Evolutionary conservation across 345 rosid species (phyloP), one percentile per base, ranked within the genome.

Genomic region (Pistacia vera): DNA sequence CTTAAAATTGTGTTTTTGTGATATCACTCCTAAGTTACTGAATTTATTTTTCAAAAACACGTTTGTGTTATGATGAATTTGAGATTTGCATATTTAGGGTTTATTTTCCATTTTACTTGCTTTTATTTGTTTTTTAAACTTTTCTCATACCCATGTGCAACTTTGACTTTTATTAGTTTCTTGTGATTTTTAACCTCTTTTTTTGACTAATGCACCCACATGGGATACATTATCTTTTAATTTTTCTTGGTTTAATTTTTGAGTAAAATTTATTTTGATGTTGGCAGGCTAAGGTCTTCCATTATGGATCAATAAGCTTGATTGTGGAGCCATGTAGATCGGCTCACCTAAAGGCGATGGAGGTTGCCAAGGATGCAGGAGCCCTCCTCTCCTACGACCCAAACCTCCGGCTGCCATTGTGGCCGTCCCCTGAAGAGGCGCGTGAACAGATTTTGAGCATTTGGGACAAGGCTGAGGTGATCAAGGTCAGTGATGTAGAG

Each of bases 271-370:
- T 20, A 0, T 54, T 59, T 54, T 9, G 70, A 36, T 55, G 41
- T 35, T 35, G 59, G 58, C 72, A 96, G 99, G 94, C 95, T 36
- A 94, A 86, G 61, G 90, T 92, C 44, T 96, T 96, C 78, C 99
- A 96, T 78, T 96, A 92, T 68, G 99, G 98, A 81, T 96, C 99
- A 1, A 96, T 96, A 74, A 96, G 99, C 66, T 85, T 96, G 88
- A 96, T 96, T 3, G 98, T 94, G 81, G 98, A 97, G 91, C 99
- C 99, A 76, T 97, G 99, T 82, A 66, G 99, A 81, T 92, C 97
- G 3, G 99, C 98, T 0, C 99, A 97, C 44, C 25, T 94, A 20
- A 88, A 88, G 80, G 99, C 99, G 33, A 97, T 97, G 97, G 86
- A 90, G 72, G 99, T 81, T 74, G 99, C 99, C 16, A 94, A 86